Evolutionary conservation across 1,284 basidiomycete genomes (phyloP), one percentile per base, ranked within the genome.

Genomic region (Schizophyllum amplum): DNA sequence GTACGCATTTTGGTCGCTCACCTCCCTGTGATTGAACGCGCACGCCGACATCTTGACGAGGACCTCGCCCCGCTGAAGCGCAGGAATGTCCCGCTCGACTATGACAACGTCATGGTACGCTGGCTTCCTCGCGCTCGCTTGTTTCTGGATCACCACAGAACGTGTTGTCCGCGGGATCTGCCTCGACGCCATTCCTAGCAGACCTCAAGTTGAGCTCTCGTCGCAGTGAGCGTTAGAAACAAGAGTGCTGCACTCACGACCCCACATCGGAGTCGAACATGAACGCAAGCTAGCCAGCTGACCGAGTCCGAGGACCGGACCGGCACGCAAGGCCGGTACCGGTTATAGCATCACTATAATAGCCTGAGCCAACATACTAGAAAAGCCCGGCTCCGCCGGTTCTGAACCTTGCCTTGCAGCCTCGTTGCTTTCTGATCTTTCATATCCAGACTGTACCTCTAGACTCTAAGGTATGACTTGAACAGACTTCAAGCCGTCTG

Each of bases 11-110:
- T n/a, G n/a, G n/a, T n/a, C n/a, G n/a, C n/a, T 57, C 62, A 92
- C 89, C 67, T 92, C 91, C 64, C 86, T 75, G 61, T 85, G 87
- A 67, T 93, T 93, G 73, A 90, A 90, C n/a, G 80, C 82, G 0
- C 79, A 86, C 7, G 89, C 88, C 17, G 72, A 72, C 51, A 89
- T 79, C 66, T 78, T 81, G 17, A 91, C 83, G 2, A 90, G 72
- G 1, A 91, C 68, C 66, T 89, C 73, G 1, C 80, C 83, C 0
- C 68, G 59, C 60, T 79, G 73, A 55, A 87, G 72, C n/a, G 67
- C 48, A 9, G 78, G 75, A 51, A 88, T 65, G 0, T 75, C 71
- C 47, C 69, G 71, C 20, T 78, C 72, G 11, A 55, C 48, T 1
- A 62, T 26, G 15, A 60, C 51, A 1, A 57, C 57, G 46, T 62